Evolutionary conservation across 331 rosid species (phyloP).

Genomic region (Stylosanthes scabra): DNA sequence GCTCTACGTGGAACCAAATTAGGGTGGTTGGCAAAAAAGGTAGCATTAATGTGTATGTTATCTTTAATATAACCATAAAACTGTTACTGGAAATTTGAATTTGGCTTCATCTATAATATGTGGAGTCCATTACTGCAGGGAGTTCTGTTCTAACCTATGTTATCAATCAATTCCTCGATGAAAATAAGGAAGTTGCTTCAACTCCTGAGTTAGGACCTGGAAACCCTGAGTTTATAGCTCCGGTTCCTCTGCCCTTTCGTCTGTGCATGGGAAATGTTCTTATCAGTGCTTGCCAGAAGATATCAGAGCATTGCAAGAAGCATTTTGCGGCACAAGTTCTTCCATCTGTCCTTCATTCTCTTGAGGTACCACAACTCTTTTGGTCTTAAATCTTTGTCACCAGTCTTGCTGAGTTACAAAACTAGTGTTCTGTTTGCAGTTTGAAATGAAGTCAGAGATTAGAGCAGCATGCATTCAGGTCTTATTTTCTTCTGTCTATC

Average conservation of each 20-base stretch:
- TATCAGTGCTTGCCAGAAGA: slow-evolving; percentile 86
- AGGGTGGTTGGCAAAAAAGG: slow-evolving; percentile 51
- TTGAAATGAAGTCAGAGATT: slow-evolving; percentile 58
- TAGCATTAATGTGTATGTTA: slow-evolving; percentile 36
- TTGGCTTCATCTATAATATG: slow-evolving; percentile 40
- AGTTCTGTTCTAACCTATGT: slow-evolving; percentile 53
- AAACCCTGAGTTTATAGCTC: slow-evolving; percentile 28
- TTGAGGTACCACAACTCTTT: slow-evolving; percentile 62
- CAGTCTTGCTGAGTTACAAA: slow-evolving; percentile 36
- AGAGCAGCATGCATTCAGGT: slow-evolving; percentile 88
- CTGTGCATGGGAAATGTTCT: slow-evolving; percentile 96
- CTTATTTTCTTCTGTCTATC: slow-evolving; percentile 86
- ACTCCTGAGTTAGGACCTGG: slow-evolving; percentile 37
- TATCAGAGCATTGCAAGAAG: slow-evolving; percentile 61
- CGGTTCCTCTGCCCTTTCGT: slow-evolving; percentile 58
- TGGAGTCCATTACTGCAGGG: slow-evolving; percentile 53
- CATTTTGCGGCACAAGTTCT: slow-evolving; percentile 59
- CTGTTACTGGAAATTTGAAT: slow-evolving; percentile 21
- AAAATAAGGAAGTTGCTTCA: slow-evolving; percentile 37
- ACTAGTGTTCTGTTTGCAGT: slow-evolving; percentile 52
- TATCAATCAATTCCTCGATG: slow-evolving; percentile 47
- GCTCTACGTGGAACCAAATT: slow-evolving; percentile 40
- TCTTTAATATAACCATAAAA: slow-evolving; percentile 19
- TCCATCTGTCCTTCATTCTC: slow-evolving; percentile 59
- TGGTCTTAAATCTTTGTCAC: slow-evolving; percentile 7